These are phyloP conservation scores for Gentiana macrophylla DNA, from an alignment of 257 asterid genomes.

Conservation along the genomic window DNA sequence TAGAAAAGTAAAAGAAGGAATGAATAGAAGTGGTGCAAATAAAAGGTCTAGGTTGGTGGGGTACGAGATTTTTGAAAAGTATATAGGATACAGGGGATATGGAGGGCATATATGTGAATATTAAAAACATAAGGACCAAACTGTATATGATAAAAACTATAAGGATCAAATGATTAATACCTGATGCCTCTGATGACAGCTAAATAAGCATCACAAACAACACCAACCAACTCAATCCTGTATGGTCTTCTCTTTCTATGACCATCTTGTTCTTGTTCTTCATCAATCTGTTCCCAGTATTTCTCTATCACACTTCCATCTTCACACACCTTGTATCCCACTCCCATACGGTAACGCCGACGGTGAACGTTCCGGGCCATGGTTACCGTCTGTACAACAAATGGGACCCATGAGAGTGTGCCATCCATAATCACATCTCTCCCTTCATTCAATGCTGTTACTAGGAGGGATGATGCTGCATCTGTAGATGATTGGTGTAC, in stretches of 20 bases:
- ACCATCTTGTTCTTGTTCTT: constrained; percentile 54
- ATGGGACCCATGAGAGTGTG: constrained; percentile 85
- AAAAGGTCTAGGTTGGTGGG: too few species aligned
- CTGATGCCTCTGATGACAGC: constrained; percentile 87
- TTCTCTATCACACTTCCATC: constrained; percentile 62
- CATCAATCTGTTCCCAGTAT: constrained; percentile 84
- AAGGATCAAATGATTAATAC: constrained; percentile 15
- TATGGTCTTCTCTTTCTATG: constrained; percentile 64
- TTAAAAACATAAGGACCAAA: too few species aligned
- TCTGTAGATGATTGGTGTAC: constrained; percentile 95
- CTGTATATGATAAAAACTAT: too few species aligned
- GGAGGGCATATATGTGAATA: too few species aligned
- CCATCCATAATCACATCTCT: constrained; percentile 95
- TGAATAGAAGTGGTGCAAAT: too few species aligned
- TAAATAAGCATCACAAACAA: constrained; percentile 80
- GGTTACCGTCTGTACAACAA: constrained; percentile 83
- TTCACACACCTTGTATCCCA: constrained; percentile 53
- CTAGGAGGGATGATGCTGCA: constrained; percentile 92
- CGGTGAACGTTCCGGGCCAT: constrained; percentile 90
- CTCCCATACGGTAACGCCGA: constrained; percentile 78
- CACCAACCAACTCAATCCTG: constrained; percentile 86
- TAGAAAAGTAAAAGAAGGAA: not conserved
- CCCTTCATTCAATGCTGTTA: constrained; percentile 90
- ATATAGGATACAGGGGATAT: too few species aligned
- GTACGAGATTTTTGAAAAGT: too few species aligned